Conservation (phyloP, 2,329 filamentous ascomycete genomes). For the Pyrenochaeta sp. region DNA sequence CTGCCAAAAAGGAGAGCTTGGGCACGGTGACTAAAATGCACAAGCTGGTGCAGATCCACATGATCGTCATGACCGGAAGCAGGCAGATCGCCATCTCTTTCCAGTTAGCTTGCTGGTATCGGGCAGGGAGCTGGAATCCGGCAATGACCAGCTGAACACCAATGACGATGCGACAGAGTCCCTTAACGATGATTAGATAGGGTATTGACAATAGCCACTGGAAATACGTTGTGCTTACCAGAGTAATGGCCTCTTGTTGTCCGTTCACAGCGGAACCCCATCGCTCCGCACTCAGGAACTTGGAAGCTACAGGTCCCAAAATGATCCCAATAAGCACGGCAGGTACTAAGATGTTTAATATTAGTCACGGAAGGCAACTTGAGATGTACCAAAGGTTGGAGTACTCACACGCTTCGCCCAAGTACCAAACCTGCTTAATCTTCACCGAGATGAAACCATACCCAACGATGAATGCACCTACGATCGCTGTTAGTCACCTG, state of each 20-base stretch:
- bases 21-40: constrained; percentile 66
- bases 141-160: constrained; percentile 70
- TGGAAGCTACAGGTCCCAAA: constrained; percentile 64
- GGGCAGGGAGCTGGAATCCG: constrained; percentile 68
- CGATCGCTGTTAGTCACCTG: neutral
- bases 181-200: constrained; percentile 32
- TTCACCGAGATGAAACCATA: constrained; percentile 63
- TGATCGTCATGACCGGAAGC: constrained; percentile 68
- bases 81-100: constrained; percentile 65
- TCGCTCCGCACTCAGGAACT: constrained; percentile 58
- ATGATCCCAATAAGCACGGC: constrained; percentile 63
- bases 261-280: constrained; percentile 48
- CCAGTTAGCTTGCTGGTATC: constrained; percentile 60
- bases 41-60: constrained; percentile 67
- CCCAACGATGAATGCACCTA: constrained; percentile 58
- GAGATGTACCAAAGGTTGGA: neutral
- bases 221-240: constrained; percentile 39
- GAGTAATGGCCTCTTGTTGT: constrained; percentile 52
- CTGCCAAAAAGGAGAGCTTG: constrained; percentile 58
- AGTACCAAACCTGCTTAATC: constrained; percentile 63
- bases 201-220: neutral
- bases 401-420: constrained; percentile 62
- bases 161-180: constrained; percentile 67
- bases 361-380: neutral
- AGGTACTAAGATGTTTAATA: constrained; percentile 19